phyloP scores from a whole-genome alignment of 2,329 filamentous ascomycete species.

The Fusarium foetens region DNA sequence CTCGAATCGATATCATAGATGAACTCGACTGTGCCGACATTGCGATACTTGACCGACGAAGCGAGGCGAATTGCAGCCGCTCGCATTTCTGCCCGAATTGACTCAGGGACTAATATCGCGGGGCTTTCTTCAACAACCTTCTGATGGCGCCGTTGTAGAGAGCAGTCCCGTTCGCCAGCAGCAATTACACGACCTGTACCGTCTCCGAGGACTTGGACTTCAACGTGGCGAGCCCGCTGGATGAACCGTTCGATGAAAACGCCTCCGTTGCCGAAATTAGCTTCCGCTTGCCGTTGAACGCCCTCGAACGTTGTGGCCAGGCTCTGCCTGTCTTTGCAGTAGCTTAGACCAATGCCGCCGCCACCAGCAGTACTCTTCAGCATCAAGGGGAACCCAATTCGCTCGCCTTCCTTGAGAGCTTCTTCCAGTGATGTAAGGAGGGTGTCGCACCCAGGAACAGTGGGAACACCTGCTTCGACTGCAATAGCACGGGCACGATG shows the following conservation, averaged over 20 bases:
- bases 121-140: conserved; percentile 63
- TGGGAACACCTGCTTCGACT: conserved; percentile 44
- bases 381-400: conserved; percentile 55
- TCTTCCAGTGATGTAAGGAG: conserved; percentile 45
- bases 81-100: conserved; percentile 49
- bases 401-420: conserved; percentile 41
- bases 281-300: conserved; percentile 52
- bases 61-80: conserved; percentile 51
- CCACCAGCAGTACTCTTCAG: conserved; percentile 61
- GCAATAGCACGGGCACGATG: conserved; percentile 52
- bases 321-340: conserved; percentile 47
- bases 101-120: conserved; percentile 47
- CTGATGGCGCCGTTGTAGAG: conserved; percentile 61
- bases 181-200: conserved; percentile 53
- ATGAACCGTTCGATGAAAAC: conserved; percentile 57
- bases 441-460: conserved; percentile 48
- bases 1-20: conserved; percentile 52
- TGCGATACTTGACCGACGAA: conserved; percentile 51
- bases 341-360: conserved; percentile 57
- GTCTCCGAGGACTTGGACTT: conserved; percentile 62
- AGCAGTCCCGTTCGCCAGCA: conserved; percentile 61
- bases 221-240: conserved; percentile 56
- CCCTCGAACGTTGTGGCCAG: conserved; percentile 49
- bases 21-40: conserved; percentile 59
- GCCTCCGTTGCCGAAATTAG: conserved; percentile 55